Conservation (phyloP, 2,329 filamentous ascomycete genomes). For the Aspergillus costaricaensis region DNA sequence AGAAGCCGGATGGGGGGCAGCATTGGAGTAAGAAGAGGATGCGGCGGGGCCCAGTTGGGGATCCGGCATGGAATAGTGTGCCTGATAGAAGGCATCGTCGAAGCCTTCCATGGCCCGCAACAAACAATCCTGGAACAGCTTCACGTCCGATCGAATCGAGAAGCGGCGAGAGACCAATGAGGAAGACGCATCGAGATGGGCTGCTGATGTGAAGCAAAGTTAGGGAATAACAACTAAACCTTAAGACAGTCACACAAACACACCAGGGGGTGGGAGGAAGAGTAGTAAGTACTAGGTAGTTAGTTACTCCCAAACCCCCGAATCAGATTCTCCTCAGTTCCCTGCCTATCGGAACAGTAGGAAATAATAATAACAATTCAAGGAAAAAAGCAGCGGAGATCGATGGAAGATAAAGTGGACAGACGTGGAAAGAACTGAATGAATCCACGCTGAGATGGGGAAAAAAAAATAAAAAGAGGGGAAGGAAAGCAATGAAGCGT, state of each 20-base stretch:
- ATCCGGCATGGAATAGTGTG: slow-evolving; percentile 17
- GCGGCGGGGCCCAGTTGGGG: slow-evolving; percentile 7
- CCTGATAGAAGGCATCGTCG: slow-evolving; percentile 19
- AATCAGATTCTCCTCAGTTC: no score
- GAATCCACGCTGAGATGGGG: no score
- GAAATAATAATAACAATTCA: no score
- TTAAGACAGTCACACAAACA: neutral
- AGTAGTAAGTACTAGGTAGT: no score
- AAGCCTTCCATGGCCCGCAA: slow-evolving; percentile 19
- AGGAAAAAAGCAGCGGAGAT: no score
- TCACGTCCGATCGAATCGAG: slow-evolving; percentile 24
- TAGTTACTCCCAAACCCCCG: no score
- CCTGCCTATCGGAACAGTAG: no score
- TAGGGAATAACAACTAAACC: neutral
- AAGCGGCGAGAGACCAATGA: slow-evolving; percentile 17
- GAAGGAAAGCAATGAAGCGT: no score
- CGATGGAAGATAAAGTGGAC: no score
- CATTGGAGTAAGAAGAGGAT: slow-evolving; percentile 1
- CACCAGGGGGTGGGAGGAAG: no score
- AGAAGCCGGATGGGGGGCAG: slow-evolving; percentile 12
- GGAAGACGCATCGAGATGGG: slow-evolving; percentile 15
- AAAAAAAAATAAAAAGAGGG: no score
- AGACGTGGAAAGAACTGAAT: no score
- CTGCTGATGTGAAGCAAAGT: neutral
- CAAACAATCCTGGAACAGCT: slow-evolving; percentile 6